Evolutionary conservation across 2,329 filamentous ascomycete species (phyloP).

Genomic region (Coniochaeta hoffmannii): DNA sequence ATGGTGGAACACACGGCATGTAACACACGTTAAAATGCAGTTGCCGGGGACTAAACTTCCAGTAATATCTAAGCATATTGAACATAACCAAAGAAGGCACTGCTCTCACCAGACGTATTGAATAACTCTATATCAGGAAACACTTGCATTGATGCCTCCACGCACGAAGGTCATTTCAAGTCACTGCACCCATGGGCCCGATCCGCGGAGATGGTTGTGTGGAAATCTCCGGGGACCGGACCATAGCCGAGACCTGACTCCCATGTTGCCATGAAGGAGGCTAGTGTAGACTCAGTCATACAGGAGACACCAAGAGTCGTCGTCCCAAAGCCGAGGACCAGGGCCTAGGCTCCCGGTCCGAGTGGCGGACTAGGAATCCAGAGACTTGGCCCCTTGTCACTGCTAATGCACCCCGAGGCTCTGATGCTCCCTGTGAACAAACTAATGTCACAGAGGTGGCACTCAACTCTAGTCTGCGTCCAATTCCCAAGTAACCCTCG

Average conservation of each 20-base stretch:
- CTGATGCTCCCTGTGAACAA: not conserved
- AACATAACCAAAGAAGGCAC: not conserved
- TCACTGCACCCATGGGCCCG: not conserved
- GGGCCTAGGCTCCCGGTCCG: not conserved
- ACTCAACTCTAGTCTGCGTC: not conserved
- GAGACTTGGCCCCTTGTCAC: not conserved
- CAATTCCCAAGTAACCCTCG: not conserved
- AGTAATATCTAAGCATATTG: not conserved
- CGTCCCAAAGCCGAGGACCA: not conserved
- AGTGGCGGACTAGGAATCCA: not conserved
- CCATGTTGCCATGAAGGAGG: not conserved
- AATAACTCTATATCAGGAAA: not conserved
- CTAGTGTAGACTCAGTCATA: not conserved
- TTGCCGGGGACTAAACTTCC: not conserved
- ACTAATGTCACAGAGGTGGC: not conserved
- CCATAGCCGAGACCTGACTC: not conserved
- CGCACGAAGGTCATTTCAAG: not conserved
- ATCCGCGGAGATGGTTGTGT: not conserved
- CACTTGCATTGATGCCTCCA: not conserved
- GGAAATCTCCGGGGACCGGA: not conserved
- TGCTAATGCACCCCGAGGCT: not conserved
- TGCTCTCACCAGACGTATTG: not conserved
- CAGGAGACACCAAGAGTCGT: not conserved
- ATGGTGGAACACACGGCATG: conserved; percentile 40
- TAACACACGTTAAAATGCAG: not conserved